Conservation (phyloP, 495 filamentous ascomycete genomes). For the Tuber brumale region DNA sequence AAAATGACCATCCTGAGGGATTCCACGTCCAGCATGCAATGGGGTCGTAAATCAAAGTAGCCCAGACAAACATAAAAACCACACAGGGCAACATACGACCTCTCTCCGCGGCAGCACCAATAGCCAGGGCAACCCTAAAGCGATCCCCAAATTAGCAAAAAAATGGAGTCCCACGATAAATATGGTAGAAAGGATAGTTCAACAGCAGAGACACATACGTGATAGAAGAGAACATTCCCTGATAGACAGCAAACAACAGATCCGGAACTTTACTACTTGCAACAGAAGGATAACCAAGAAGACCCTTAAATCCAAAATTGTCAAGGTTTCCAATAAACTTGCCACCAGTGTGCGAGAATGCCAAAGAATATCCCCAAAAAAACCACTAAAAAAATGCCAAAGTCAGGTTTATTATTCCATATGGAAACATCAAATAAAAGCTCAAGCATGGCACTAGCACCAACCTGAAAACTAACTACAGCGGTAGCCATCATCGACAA, state of each 20-base stretch:
- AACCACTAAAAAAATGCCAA: constrained; percentile 58
- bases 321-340: constrained; percentile 75
- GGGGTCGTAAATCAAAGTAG: constrained; percentile 87
- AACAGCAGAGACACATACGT: constrained; percentile 53
- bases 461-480: constrained; percentile 72
- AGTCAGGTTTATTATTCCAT: background rate
- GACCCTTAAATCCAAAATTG: constrained; percentile 80
- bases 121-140: constrained; percentile 72
- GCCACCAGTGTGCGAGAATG: constrained; percentile 81
- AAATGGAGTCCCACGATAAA: background rate
- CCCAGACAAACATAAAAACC: constrained; percentile 96
- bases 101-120: constrained; percentile 86
- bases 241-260: constrained; percentile 85
- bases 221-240: constrained; percentile 97
- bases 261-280: constrained; percentile 78
- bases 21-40: constrained; percentile 99
- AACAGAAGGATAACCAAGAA: constrained; percentile 73
- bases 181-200: background rate
- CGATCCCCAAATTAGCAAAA: background rate
- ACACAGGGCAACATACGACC: constrained; percentile 91
- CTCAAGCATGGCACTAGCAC: background rate
- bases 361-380: constrained; percentile 95
- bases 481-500: constrained; percentile 93
- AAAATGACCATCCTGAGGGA: constrained; percentile 69
- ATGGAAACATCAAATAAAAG: constrained; percentile 7